Conservation (phyloP, 768 basidiomycete species). For the Russula dissimulans region DNA sequence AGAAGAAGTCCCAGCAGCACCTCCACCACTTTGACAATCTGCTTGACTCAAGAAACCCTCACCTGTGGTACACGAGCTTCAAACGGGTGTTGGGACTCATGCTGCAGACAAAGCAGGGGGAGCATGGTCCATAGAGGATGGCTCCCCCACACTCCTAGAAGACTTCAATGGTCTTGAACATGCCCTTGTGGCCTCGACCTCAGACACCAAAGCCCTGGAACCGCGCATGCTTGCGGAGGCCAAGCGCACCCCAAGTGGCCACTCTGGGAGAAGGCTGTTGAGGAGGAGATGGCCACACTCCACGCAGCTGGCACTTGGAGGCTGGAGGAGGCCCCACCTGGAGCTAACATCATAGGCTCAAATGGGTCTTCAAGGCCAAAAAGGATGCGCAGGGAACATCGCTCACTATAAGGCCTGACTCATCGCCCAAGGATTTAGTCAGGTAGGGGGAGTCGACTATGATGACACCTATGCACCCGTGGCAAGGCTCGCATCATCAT, state of each 20-base stretch:
- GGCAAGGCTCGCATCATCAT: no score
- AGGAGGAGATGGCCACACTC: neutral
- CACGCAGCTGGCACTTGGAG: neutral
- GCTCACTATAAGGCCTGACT: conserved; percentile 27
- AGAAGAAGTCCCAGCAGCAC: no score
- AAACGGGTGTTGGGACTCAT: no score
- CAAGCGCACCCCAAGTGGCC: neutral
- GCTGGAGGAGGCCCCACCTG: neutral
- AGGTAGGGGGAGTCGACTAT: conserved; percentile 15
- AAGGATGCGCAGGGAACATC: conserved; percentile 25
- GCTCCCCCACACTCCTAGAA: neutral
- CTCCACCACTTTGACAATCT: no score
- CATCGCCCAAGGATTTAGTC: conserved; percentile 30
- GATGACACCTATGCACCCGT: no score
- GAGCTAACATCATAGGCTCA: neutral
- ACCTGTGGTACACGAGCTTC: no score
- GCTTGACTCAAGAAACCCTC: no score
- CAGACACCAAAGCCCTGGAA: neutral
- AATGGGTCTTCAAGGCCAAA: conserved; percentile 27
- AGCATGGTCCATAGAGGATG: neutral
- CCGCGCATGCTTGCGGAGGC: neutral
- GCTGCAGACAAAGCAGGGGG: neutral
- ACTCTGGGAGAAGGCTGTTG: neutral
- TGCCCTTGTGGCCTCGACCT: neutral
- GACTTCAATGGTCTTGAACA: neutral